Percentiles rank a stretch among this genome's conserved stretches.
Evolutionary conservation across 495 filamentous ascomycete species (phyloP).

Genomic region (Terfezia claveryi): DNA sequence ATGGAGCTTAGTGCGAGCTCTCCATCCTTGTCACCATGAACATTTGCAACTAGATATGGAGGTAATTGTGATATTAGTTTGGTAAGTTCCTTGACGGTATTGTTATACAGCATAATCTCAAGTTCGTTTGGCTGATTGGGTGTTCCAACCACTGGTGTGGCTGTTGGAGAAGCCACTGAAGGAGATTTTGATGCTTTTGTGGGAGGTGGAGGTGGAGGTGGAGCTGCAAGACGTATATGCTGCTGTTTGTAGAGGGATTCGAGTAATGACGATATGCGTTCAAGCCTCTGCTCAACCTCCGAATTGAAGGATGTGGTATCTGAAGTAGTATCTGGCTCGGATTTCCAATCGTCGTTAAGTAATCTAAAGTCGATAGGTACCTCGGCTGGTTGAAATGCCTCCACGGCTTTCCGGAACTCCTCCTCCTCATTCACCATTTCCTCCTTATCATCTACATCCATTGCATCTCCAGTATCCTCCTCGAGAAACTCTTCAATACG

Average conservation of each 20-base stretch:
- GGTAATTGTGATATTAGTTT: slow-evolving; percentile 38
- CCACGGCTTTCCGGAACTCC: slow-evolving; percentile 7
- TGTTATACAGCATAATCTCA: slow-evolving; percentile 38
- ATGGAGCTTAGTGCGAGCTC: slow-evolving; percentile 41
- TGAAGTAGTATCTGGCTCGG: slow-evolving; percentile 14
- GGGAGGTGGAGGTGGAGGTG: slow-evolving; percentile 5
- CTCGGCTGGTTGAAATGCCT: slow-evolving; percentile 20
- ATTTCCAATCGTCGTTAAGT: slow-evolving; percentile 13
- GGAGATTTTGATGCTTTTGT: not conserved
- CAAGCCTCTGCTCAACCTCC: slow-evolving; percentile 31
- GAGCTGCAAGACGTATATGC: slow-evolving; percentile 31
- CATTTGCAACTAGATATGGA: slow-evolving; percentile 43
- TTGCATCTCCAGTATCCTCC: slow-evolving; percentile 1
- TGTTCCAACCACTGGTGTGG: not conserved
- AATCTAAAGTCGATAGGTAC: slow-evolving; percentile 19
- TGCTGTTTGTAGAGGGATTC: slow-evolving; percentile 47
- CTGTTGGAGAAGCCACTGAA: not conserved
- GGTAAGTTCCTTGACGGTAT: slow-evolving; percentile 34
- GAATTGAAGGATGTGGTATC: slow-evolving; percentile 16
- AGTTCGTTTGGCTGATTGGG: slow-evolving; percentile 14
- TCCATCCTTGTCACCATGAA: slow-evolving; percentile 42
- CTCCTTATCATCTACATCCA: slow-evolving; percentile 1
- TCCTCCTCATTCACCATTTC: slow-evolving; percentile 9
- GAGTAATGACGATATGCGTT: slow-evolving; percentile 42
- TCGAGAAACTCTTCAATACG: slow-evolving; percentile 9